phyloP scores from a whole-genome alignment of 257 asterid genomes.

The Phtheirospermum japonicum region DNA sequence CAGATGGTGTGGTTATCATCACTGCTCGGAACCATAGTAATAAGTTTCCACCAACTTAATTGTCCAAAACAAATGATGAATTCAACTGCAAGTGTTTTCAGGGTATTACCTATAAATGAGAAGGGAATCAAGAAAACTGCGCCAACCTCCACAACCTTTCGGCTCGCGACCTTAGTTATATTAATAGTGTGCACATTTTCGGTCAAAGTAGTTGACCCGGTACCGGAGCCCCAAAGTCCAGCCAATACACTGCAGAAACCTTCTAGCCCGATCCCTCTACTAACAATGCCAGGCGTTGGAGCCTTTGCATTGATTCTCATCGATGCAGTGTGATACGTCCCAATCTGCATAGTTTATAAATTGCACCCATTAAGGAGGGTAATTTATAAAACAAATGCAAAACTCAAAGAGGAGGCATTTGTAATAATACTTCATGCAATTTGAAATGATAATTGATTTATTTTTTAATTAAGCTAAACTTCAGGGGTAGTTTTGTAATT shows the following conservation, averaged over 20 bases:
- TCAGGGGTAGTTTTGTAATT: background rate
- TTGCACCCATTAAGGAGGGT: background rate
- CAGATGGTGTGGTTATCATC: background rate
- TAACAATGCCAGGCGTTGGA: conserved; percentile 86
- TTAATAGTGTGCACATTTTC: conserved; percentile 83
- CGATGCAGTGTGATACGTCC: conserved; percentile 80
- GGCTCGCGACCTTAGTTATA: conserved; percentile 75
- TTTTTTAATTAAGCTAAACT: background rate
- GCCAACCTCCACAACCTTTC: conserved; percentile 74
- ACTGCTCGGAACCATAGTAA: background rate
- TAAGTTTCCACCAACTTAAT: no score
- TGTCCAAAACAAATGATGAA: no score
- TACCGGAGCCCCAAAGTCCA: conserved; percentile 97
- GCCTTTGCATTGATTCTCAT: conserved; percentile 60
- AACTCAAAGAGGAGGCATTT: background rate
- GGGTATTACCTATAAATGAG: conserved; percentile 69
- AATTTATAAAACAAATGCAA: background rate
- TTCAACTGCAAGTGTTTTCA: conserved; percentile 1
- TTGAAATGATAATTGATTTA: background rate
- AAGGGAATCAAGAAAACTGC: conserved; percentile 74
- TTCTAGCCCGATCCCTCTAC: conserved; percentile 89
- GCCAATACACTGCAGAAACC: conserved; percentile 95
- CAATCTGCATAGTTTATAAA: conserved; percentile 50
- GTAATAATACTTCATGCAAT: background rate
- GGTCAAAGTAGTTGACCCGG: conserved; percentile 87